Evolutionary conservation across 805 yeast species (phyloP), one percentile per base, ranked within the genome.

Genomic region (Kluyveromyces wickerhamii): DNA sequence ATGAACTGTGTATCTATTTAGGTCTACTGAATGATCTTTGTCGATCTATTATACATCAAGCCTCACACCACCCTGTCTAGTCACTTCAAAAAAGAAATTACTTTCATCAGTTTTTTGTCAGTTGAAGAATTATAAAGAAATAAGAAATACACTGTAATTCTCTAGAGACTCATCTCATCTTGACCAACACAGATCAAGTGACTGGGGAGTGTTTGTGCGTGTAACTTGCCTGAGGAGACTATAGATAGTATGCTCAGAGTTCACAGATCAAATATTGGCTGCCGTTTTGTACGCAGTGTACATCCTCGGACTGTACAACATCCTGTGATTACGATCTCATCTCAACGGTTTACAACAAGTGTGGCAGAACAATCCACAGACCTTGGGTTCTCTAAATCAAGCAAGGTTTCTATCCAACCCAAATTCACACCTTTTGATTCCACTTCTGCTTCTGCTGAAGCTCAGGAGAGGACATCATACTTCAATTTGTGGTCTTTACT

Each of bases 401-500:
- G 39, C 12, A 32, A 29, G 10, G 32, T 37, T 17, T 28, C 38
- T 9, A 36, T 44, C 34, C 30, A 45, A 16, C 48, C 52, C n/a
- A 42, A 43, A 5, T 51, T 54, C 38, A 44, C 48, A 10, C 49
- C 57, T 3, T 55, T 52, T 29, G 52, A 50, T 27, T 45, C 47
- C 32, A 45, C 58, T 3, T 50, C 43, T 4, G 44, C 49, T 2
- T 36, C 45, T 3, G 41, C 41, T 2, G 32, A 32, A 14, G 37
- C 42, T n/a, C 28, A 31, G 7, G 46, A 47, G 28, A 52, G 80
- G 5, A 72, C 70, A 49, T 79, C 75, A 42, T 70, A 73, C n/a
- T 63, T 67, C 35, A 79, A 79, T 47, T 64, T 80, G 13, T 86
- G 88, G 77, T 72, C 88, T 3, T 59, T 86, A 22, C 65, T 85